These are phyloP conservation scores for Cucumis melo DNA, from an alignment of 306 rosid genomes.

Conservation along the genomic window DNA sequence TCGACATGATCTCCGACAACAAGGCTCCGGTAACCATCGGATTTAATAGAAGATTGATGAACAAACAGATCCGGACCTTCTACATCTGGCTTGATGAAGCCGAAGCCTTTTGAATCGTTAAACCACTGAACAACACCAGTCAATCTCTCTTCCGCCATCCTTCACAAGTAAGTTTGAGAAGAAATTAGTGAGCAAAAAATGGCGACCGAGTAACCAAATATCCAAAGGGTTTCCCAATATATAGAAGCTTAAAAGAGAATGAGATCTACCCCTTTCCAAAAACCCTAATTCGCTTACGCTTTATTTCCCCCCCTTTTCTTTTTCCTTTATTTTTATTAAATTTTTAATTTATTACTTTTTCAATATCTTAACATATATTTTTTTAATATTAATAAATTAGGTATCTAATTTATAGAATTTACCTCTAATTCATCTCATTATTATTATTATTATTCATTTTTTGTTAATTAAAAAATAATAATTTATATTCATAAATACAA, in stretches of 20 bases:
- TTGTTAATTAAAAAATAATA: too few relatives aligned
- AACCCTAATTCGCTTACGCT: conserved; percentile 3
- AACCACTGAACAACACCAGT: conserved; percentile 78
- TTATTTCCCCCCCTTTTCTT: background rate
- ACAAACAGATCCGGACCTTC: conserved; percentile 73
- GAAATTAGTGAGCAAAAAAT: background rate
- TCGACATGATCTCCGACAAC: conserved; percentile 58
- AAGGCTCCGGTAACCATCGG: conserved; percentile 70
- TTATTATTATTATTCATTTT: too few relatives aligned
- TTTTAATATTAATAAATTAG: too few relatives aligned
- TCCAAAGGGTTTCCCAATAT: background rate
- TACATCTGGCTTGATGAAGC: conserved; percentile 75
- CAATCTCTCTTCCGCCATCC: conserved; percentile 60
- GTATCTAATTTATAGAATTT: too few relatives aligned
- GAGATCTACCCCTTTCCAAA: background rate
- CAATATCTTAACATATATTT: too few relatives aligned
- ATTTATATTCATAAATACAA: too few relatives aligned
- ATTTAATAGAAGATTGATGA: conserved; percentile 72
- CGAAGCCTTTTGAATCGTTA: conserved; percentile 62
- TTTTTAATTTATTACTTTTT: too few relatives aligned
- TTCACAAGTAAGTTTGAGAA: background rate
- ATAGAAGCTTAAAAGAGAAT: background rate
- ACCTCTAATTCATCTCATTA: too few relatives aligned
- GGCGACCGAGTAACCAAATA: background rate
- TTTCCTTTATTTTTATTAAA: too few relatives aligned